phyloP scores from a whole-genome alignment of 345 rosid genomes.

The Acer yangbiense region DNA sequence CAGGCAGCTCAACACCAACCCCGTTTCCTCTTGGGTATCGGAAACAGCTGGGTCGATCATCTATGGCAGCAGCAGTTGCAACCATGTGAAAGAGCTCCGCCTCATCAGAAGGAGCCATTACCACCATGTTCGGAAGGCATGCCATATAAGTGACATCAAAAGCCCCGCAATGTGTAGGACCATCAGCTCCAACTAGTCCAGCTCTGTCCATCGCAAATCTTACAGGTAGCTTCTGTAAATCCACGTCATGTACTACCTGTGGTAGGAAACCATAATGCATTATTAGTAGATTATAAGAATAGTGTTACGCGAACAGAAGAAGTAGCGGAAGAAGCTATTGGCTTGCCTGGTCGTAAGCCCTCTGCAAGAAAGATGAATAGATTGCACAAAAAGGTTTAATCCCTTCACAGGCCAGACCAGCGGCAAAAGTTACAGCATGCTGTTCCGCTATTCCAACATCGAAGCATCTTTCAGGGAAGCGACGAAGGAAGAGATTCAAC shows the following conservation, averaged over 20 bases:
- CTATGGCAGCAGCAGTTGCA: slow-evolving; percentile 89
- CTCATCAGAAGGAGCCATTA: slow-evolving; percentile 98
- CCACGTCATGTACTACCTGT: slow-evolving; percentile 96
- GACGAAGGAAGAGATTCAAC: slow-evolving; percentile 80
- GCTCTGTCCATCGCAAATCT: slow-evolving; percentile 99
- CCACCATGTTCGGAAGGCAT: slow-evolving; percentile 98
- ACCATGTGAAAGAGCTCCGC: slow-evolving; percentile 98
- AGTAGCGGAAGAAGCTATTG: neutral
- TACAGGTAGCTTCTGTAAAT: slow-evolving; percentile 92
- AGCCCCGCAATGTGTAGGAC: slow-evolving; percentile 97
- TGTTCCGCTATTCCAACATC: slow-evolving; percentile 99
- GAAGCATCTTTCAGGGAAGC: slow-evolving; percentile 84
- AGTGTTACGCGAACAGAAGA: neutral
- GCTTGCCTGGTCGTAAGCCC: slow-evolving; percentile 97
- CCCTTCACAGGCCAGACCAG: slow-evolving; percentile 97
- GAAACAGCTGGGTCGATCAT: slow-evolving; percentile 96
- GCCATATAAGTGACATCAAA: slow-evolving; percentile 97
- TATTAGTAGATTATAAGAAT: neutral
- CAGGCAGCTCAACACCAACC: slow-evolving; percentile 69
- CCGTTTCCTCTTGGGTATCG: slow-evolving; percentile 97
- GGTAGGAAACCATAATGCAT: slow-evolving; percentile 6
- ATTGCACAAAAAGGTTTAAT: slow-evolving; percentile 92
- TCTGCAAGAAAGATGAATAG: slow-evolving; percentile 95
- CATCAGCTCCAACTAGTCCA: slow-evolving; percentile 97
- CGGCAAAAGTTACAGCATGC: slow-evolving; percentile 98